A percentile compares a stretch with the other conserved stretches of the same genome.
Conservation (phyloP, 345 rosid genomes). For the Populus davidiana region DNA sequence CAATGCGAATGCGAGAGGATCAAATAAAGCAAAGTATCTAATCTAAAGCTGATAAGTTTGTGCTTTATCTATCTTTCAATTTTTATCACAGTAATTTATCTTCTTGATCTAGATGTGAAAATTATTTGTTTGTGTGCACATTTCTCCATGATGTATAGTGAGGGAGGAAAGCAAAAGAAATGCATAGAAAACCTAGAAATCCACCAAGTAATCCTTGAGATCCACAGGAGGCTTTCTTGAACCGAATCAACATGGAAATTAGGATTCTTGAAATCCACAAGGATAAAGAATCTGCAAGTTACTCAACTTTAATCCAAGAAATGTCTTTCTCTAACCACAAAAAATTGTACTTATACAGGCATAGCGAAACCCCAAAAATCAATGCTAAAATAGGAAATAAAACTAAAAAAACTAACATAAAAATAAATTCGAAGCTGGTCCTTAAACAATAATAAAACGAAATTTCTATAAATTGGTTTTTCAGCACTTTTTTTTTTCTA, state of each 20-base stretch:
- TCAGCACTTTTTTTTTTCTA: too few relatives aligned
- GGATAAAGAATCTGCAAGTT: not conserved
- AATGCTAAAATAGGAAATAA: too few relatives aligned
- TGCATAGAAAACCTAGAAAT: not conserved
- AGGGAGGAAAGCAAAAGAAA: too few relatives aligned
- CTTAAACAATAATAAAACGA: too few relatives aligned
- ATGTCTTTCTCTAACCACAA: too few relatives aligned
- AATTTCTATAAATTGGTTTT: too few relatives aligned
- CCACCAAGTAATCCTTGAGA: not conserved
- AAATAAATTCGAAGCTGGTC: too few relatives aligned
- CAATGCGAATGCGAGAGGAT: slow-evolving; percentile 89
- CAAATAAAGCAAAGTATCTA: slow-evolving; percentile 81
- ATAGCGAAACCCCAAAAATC: too few relatives aligned
- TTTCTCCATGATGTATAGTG: not conserved
- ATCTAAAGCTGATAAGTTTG: slow-evolving; percentile 11
- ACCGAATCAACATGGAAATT: not conserved
- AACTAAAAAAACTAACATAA: too few relatives aligned
- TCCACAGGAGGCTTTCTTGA: not conserved
- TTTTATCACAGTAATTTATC: slow-evolving; percentile 11
- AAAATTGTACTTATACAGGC: too few relatives aligned
- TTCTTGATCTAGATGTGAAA: slow-evolving; percentile 3
- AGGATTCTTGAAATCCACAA: not conserved
- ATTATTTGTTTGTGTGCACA: not conserved
- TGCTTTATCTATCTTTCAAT: slow-evolving; percentile 14
- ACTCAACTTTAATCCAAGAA: not conserved